These are phyloP conservation scores for Lupinus albus DNA, from an alignment of 306 rosid species.

Conservation along the genomic window DNA sequence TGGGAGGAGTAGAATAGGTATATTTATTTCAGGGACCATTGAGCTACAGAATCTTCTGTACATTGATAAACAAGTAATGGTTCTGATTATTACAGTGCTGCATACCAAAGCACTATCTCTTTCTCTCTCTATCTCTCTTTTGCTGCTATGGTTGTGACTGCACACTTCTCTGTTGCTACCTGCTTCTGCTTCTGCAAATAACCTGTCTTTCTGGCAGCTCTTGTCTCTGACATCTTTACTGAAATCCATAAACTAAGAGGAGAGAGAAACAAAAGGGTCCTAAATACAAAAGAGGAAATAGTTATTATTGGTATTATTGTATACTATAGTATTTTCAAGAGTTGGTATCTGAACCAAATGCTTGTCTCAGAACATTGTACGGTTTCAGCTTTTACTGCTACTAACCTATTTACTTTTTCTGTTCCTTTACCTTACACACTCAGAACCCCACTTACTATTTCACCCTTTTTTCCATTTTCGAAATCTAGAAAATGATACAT, in stretches of 20 bases:
- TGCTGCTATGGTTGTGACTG: conserved; percentile 48
- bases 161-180: conserved; percentile 73
- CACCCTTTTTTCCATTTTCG: conserved; percentile 53
- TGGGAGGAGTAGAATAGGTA: conserved; percentile 53
- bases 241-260: conserved; percentile 83
- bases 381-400: conserved; percentile 81
- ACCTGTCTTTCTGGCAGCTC: conserved; percentile 71
- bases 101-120: conserved; percentile 59
- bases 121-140: conserved; percentile 32
- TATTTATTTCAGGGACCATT: conserved; percentile 91
- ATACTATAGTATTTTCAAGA: conserved; percentile 48
- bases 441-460: conserved; percentile 58
- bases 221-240: conserved; percentile 92
- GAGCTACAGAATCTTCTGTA: conserved; percentile 85
- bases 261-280: conserved; percentile 29
- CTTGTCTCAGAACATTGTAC: conserved; percentile 64
- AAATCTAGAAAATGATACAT: conserved; percentile 41
- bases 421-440: conserved; percentile 69
- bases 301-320: conserved; percentile 49
- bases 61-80: conserved; percentile 91
- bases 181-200: conserved; percentile 64
- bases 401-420: conserved; percentile 77
- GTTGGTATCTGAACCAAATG: conserved; percentile 66
- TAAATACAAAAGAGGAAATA: conserved; percentile 53
- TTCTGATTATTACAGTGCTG: conserved; percentile 70